phyloP scores from a whole-genome alignment of 768 basidiomycete species.

The Calocera viscosa region DNA sequence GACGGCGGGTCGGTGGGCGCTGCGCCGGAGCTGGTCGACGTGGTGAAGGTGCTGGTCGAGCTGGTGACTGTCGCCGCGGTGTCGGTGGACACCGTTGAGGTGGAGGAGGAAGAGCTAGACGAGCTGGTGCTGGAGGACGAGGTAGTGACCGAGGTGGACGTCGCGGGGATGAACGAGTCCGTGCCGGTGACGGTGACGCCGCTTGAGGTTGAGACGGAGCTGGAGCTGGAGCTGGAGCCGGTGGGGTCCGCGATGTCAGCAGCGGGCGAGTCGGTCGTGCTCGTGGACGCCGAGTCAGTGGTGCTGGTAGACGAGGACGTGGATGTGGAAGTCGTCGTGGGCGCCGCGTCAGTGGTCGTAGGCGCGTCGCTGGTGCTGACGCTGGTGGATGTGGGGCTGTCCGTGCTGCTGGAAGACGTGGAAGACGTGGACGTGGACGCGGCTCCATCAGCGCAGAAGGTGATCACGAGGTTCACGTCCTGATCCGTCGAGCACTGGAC shows the following conservation, averaged over 20 bases:
- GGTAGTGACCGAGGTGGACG: background rate
- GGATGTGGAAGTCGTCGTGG: background rate
- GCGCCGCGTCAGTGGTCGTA: background rate
- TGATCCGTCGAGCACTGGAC: background rate
- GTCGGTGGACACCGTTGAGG: background rate
- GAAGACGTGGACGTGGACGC: background rate
- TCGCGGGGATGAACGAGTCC: background rate
- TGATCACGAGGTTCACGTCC: conserved; percentile 1
- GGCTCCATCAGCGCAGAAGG: background rate
- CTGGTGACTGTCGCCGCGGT: background rate
- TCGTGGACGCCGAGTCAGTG: background rate
- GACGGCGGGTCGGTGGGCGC: background rate
- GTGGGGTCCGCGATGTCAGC: background rate
- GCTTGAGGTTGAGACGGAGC: no score
- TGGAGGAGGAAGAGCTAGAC: background rate
- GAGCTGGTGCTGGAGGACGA: background rate
- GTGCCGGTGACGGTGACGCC: background rate
- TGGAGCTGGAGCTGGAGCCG: background rate
- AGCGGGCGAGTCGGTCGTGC: background rate
- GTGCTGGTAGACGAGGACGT: background rate
- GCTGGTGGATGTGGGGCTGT: background rate
- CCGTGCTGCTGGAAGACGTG: background rate
- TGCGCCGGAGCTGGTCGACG: background rate
- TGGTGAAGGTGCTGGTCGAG: background rate
- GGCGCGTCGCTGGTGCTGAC: background rate